These are phyloP conservation scores for Macadamia integrifolia DNA, from an alignment of 164 flowering plant genomes.

Conservation along the genomic window DNA sequence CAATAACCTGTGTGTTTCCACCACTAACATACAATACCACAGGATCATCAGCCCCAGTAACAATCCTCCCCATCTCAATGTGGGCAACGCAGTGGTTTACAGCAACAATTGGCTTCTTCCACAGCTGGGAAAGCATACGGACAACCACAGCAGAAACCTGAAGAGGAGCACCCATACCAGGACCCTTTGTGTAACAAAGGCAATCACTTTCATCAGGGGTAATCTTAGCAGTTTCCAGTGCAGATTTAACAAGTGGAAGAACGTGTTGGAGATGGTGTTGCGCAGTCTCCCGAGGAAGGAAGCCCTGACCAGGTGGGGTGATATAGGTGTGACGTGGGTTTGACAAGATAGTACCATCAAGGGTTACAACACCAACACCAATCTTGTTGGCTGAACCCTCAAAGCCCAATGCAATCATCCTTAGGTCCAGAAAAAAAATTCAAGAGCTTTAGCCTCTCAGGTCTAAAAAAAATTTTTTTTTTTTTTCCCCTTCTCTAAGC, in stretches of 20 bases:
- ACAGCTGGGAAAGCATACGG: slow-evolving; percentile 70
- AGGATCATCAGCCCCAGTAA: slow-evolving; percentile 90
- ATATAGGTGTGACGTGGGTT: slow-evolving; percentile 96
- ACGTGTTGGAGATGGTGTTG: slow-evolving; percentile 85
- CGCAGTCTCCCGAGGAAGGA: slow-evolving; percentile 93
- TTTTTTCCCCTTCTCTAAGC: too few species aligned
- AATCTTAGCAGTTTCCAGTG: slow-evolving; percentile 51
- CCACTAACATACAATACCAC: slow-evolving; percentile 97
- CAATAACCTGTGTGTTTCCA: slow-evolving; percentile 96
- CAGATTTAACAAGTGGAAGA: slow-evolving; percentile 69
- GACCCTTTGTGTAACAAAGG: slow-evolving; percentile 95
- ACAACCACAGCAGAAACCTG: slow-evolving; percentile 80
- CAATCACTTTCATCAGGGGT: slow-evolving; percentile 70
- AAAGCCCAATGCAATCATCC: slow-evolving; percentile 69
- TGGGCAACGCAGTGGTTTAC: slow-evolving; percentile 98
- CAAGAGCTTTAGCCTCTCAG: too few species aligned
- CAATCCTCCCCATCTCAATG: slow-evolving; percentile 95
- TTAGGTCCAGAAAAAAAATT: too few species aligned
- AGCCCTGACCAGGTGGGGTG: slow-evolving; percentile 97
- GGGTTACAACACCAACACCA: slow-evolving; percentile 91
- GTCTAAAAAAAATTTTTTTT: too few species aligned
- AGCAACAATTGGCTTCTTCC: slow-evolving; percentile 90
- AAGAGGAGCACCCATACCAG: slow-evolving; percentile 97
- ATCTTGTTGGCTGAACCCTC: slow-evolving; percentile 98
- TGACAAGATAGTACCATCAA: slow-evolving; percentile 78